Evolutionary conservation across 345 rosid species (phyloP), one percentile per base, ranked within the genome.

Genomic region (Eucalyptus marginata): DNA sequence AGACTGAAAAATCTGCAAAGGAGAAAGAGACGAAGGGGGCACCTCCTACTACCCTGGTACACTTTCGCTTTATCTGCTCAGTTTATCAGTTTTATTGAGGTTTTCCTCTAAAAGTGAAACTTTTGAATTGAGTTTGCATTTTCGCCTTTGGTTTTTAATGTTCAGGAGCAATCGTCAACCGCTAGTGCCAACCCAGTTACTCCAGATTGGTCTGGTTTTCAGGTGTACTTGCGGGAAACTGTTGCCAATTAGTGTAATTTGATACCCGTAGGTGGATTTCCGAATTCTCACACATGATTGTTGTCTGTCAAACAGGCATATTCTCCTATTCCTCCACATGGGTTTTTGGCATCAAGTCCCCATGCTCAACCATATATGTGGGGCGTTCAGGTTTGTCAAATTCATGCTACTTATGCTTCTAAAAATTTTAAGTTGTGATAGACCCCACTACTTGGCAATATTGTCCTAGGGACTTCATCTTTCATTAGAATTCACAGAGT

Each of bases 301-400:
- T 91, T 90, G 40, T 91, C 87, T 90, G 86, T 81, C 90, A 66
- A 89, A 87, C 93, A 97, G 99, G 96, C 98, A 27, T 97, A 95
- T 94, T 95, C 99, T 90, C 98, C 97, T 86, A 93, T 97, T 88
- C 99, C 98, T 71, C 98, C 99, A 25, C 99, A 95, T 94, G 99
- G 99, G 40, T 97, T 94, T 94, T 89, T 98, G 94, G 98, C 99
- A 84, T 95, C 99, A 90, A 98, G 96, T 93, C 99, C 99, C 90
- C 99, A 98, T 92, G 96, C 98, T 91, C 99, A 93, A 89, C 99
- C 99, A 88, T 98, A 98, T 89, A 97, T 98, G 99, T 98, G 99
- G 99, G 99, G 99, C 8, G 99, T 98, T 90, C 99, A 98, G 99
- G 99, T 98, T 93, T 86, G 40, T 87, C 81, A 17, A 51, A 86